Base-by-base conservation (phyloP, 208 protist species). In the Leptomonas pyrrhocoris region DNA sequence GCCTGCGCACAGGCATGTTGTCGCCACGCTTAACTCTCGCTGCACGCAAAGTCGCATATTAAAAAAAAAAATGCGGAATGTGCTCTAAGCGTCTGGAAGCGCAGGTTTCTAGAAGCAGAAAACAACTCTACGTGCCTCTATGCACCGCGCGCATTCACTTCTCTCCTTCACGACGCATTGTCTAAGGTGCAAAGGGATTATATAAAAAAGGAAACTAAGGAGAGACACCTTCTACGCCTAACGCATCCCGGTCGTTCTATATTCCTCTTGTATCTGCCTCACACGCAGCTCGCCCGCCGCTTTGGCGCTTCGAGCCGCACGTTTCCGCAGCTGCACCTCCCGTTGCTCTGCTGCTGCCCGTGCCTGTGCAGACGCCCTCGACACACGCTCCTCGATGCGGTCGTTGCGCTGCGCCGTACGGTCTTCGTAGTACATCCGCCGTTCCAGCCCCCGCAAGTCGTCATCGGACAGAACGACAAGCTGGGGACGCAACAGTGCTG, bases 401-500 rank as follows among this genome's bases (percentile, higher is more conserved):
- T 56, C 34, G 23, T 78, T 48, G 28, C 73, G 73, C 58, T 46
- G 59, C 25, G 38, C 63, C 18, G 43, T 18, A 6, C 58, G 55
- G n/a, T 62, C 75, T 13, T 73, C 25, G 49, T 56, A 46, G 30
- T 65, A 38, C 60, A 85, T 73, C 1, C 84, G 83, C 1, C 68
- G 69, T 50, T 92, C 83, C 13, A 92, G 56, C 6, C 61, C 59
- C 21, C 59, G 66, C 27, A 92, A 27, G 61, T 86, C 66, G 7
- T 78, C 70, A 18, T 74, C 73, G 18, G 38, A 45, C 15, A 88
- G 34, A n/a, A 61, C 55, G 25, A 72, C 48, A 38, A 92, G 77
- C 70, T 92, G 83, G 0, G 78, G 69, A 23, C 80, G 80, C 36
- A 92, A 31, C 34, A 73, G 36, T 21, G 86, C 83, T 9, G 83